Conservation (phyloP, 441 rosid genomes). For the Flueggea neowawraea region DNA sequence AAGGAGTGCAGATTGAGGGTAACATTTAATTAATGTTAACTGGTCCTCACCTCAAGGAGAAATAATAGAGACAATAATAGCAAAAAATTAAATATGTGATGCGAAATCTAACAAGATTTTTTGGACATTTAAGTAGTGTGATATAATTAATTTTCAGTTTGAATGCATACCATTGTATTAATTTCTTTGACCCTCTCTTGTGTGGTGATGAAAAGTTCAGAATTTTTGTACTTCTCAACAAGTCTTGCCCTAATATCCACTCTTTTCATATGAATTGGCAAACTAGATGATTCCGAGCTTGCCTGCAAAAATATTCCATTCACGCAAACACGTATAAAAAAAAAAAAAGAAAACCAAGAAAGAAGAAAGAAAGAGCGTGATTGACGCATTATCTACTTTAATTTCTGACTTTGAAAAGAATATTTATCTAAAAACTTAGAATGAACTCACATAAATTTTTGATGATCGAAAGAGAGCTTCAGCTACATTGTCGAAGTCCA, state of each 20-base stretch:
- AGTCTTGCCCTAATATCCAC: background rate
- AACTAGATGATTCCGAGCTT: background rate
- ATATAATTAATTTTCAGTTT: too few relatives aligned
- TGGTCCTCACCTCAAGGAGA: too few relatives aligned
- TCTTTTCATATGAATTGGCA: background rate
- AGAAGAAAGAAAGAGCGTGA: background rate
- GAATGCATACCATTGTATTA: constrained; percentile 38
- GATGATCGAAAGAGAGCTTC: background rate
- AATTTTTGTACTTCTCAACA: background rate
- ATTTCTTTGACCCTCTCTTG: constrained; percentile 39
- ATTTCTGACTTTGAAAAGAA: too few relatives aligned
- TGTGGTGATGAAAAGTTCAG: background rate
- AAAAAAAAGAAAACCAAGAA: background rate
- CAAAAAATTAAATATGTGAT: too few relatives aligned
- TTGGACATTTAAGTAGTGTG: too few relatives aligned
- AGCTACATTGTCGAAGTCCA: background rate
- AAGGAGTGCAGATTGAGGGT: too few relatives aligned
- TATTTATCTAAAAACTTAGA: background rate
- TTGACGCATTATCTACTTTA: too few relatives aligned
- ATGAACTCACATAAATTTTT: background rate
- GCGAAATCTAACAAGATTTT: too few relatives aligned
- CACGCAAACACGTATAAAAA: background rate
- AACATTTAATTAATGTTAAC: too few relatives aligned
- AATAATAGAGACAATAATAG: too few relatives aligned
- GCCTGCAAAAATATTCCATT: background rate